Evolutionary conservation across 2,329 filamentous ascomycete genomes (phyloP).

Genomic region (Fusarium burgessii): DNA sequence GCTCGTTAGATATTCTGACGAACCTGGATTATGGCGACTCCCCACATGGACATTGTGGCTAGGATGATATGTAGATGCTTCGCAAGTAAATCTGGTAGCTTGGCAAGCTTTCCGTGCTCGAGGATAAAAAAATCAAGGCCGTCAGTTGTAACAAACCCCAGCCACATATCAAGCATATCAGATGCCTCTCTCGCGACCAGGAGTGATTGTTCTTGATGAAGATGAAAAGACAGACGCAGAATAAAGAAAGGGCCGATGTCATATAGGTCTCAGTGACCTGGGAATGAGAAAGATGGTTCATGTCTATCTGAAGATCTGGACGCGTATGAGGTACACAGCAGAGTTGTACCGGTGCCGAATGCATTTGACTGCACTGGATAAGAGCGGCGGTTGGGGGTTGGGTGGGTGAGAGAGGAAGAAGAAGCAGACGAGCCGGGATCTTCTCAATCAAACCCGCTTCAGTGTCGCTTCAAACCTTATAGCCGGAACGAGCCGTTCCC

Average conservation of each 20-base stretch:
- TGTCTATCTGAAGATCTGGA: not conserved
- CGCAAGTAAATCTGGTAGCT: not conserved
- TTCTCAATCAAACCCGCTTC: too few relatives aligned
- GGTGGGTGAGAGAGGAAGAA: too few relatives aligned
- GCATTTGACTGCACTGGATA: too few relatives aligned
- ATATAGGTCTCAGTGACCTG: not conserved
- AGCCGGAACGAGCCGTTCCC: too few relatives aligned
- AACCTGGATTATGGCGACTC: conserved; percentile 1
- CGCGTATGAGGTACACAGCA: not conserved
- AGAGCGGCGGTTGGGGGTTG: too few relatives aligned
- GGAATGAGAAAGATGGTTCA: not conserved
- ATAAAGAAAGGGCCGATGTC: not conserved
- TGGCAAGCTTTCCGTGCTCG: not conserved
- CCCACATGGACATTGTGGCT: not conserved
- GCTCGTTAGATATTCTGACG: not conserved
- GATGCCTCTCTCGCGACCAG: not conserved
- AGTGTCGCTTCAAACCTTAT: too few relatives aligned
- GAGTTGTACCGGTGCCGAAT: too few relatives aligned
- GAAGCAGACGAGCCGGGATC: too few relatives aligned
- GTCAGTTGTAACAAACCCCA: not conserved
- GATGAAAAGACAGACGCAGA: not conserved
- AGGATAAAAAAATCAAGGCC: not conserved
- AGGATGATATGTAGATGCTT: not conserved
- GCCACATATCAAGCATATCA: not conserved
- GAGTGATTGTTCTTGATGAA: not conserved